Evolutionary conservation across 352 stramenopile genomes (phyloP), one percentile per base, ranked within the genome.

Genomic region (Globisporangium solare): DNA sequence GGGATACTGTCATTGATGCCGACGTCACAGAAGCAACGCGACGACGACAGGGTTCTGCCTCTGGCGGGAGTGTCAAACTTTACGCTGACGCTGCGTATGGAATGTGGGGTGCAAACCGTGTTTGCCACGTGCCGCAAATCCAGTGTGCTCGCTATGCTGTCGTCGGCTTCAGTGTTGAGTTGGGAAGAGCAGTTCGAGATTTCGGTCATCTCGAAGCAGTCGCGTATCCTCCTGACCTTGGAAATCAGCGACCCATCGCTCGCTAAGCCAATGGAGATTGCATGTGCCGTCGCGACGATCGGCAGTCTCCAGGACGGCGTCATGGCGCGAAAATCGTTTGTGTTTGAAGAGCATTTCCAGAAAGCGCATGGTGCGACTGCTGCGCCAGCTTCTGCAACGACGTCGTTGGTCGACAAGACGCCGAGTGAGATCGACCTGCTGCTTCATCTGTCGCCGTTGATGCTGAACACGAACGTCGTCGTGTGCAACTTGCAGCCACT

Each of bases 121-220:
- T 73, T 68, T 20, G 66, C 76, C 0, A 76, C 71, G 1, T 86
- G 74, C 47, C 64, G 79, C 45, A 76, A 88, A 52, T 60, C 47
- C 4, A 71, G 58, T 10, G 69, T 86, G 1, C 40, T 76, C 1
- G 58, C 71, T 4, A 59, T 73, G 1, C 43, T 86, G 35, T 47
- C 67, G 14, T 58, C 59, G 0, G 59, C 52, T 3, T 73, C 66
- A 0, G 57, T 66, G 1, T 58, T 88, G 10, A 75, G 74, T 21
- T 89, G 76, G 76, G 76, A 86, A 24, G 75, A 89, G 49, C 76
- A 85, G 39, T 89, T 84, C 40, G 74, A 89, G 58, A 47, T 89
- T 14, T 67, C 67, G n/a, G 60, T 88, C 13, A 55, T 64, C 1
- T 55, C 67, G 0, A 63, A 78, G 37, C 52, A 61, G 2, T 54